Percentiles rank a stretch among this genome's conserved stretches.
Evolutionary conservation across 306 rosid species (phyloP).

Genomic region (Vicia faba): DNA sequence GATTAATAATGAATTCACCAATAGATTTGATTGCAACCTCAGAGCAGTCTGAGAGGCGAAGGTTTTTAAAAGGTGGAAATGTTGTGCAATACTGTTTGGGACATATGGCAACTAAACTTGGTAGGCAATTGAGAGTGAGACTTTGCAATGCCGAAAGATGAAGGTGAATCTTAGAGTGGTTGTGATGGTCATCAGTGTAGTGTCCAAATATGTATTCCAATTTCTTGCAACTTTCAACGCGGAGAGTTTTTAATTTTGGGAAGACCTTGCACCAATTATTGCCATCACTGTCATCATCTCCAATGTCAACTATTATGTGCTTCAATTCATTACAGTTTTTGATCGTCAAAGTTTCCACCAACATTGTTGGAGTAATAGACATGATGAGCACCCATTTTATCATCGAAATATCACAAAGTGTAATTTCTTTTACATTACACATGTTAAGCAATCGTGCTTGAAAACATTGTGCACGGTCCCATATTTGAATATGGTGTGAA

Average conservation of each 20-base stretch:
- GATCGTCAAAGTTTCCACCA: neutral
- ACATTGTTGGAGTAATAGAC: neutral
- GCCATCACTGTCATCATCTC: neutral
- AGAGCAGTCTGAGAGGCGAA: neutral
- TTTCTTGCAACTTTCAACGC: neutral
- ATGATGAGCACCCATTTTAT: neutral
- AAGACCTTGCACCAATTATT: neutral
- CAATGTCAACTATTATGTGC: neutral
- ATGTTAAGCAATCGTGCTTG: neutral
- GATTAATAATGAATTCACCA: neutral
- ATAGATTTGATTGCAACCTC: neutral
- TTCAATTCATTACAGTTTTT: neutral
- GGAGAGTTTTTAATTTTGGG: neutral
- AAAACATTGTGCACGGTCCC: neutral
- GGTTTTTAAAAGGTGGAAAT: no score
- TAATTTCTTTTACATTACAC: neutral
- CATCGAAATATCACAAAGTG: neutral
- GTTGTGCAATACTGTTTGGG: no score
- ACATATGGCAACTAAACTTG: no score
- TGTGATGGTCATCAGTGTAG: no score
- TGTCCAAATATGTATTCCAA: slow-evolving; percentile 16
- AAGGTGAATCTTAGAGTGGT: neutral
- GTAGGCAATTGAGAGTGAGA: no score
- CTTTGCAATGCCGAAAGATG: no score
- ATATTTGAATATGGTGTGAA: no score